A percentile compares a stretch with the other conserved stretches of the same genome.
Evolutionary conservation across 108 stramenopile genomes (phyloP).

Genomic region (Cylindrotheca closterium): DNA sequence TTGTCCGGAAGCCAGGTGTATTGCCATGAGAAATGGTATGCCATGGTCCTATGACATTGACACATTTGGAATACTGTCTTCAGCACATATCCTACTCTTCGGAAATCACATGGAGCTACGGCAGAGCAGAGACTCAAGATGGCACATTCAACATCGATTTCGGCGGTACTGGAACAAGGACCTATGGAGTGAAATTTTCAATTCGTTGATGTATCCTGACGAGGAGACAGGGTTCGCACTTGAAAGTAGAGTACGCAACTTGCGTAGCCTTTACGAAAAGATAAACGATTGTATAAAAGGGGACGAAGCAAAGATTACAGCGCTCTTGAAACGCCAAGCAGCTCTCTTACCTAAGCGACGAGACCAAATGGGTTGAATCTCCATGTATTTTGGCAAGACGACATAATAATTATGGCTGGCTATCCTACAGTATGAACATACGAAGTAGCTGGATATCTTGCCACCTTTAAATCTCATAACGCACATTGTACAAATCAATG

Average conservation of each 20-base stretch:
- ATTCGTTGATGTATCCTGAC: constrained; percentile 64
- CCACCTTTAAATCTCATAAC: too few species aligned
- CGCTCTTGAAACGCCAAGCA: constrained; percentile 24
- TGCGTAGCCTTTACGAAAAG: constrained; percentile 27
- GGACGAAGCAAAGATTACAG: constrained; percentile 11
- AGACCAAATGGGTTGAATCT: constrained; percentile 7
- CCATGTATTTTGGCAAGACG: too few species aligned
- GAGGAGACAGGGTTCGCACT: constrained; percentile 32
- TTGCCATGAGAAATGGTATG: constrained; percentile 62
- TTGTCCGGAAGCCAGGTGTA: constrained; percentile 65
- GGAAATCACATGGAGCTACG: constrained; percentile 60
- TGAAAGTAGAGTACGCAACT: constrained; percentile 32
- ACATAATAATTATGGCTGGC: too few species aligned
- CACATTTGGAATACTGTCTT: constrained; percentile 67
- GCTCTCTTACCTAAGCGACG: constrained; percentile 28
- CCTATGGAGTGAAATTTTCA: constrained; percentile 66
- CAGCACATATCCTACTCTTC: constrained; percentile 65
- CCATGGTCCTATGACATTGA: constrained; percentile 82
- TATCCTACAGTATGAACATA: too few species aligned
- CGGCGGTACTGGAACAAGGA: constrained; percentile 70
- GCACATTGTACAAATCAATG: too few species aligned
- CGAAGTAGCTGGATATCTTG: too few species aligned
- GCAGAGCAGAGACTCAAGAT: constrained; percentile 38
- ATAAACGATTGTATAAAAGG: constrained; percentile 23
- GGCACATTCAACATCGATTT: constrained; percentile 46